Conservation (phyloP, 2,329 filamentous ascomycete species). For the Hyphodiscus sp. region DNA sequence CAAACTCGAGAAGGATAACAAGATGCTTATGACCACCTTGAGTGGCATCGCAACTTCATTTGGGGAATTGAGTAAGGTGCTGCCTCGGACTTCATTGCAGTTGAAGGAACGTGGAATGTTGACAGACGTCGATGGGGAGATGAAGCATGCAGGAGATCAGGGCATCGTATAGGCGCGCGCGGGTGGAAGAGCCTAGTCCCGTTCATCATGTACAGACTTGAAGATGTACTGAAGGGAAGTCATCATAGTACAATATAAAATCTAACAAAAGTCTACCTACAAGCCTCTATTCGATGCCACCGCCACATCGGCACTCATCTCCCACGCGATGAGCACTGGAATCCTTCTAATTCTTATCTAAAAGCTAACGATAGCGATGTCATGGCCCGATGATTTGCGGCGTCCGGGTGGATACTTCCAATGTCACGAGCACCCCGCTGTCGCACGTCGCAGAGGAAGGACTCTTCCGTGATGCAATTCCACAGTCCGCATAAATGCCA, state of each 20-base stretch:
- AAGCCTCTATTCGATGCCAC: too few species aligned
- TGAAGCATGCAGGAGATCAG: conserved; percentile 23
- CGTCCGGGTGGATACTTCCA: neutral
- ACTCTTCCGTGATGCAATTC: neutral
- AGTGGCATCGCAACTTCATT: conserved; percentile 17
- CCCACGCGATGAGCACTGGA: too few species aligned
- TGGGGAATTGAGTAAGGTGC: conserved; percentile 8
- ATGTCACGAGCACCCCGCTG: neutral
- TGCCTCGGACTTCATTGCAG: neutral
- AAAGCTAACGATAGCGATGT: too few species aligned
- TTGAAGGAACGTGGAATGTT: neutral
- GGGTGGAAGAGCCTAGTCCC: neutral
- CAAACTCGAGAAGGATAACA: conserved; percentile 24
- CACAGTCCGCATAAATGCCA: too few species aligned
- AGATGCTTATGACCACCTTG: conserved; percentile 16
- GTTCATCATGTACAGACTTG: neutral
- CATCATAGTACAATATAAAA: too few species aligned
- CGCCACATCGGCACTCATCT: too few species aligned
- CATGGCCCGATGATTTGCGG: neutral
- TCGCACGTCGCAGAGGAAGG: neutral
- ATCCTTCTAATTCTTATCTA: too few species aligned
- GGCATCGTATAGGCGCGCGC: conserved; percentile 16
- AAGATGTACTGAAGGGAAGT: neutral
- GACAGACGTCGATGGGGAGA: neutral
- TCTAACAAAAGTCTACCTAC: too few species aligned